phyloP scores from a whole-genome alignment of 768 basidiomycete species.

The Agaricus bisporus region DNA sequence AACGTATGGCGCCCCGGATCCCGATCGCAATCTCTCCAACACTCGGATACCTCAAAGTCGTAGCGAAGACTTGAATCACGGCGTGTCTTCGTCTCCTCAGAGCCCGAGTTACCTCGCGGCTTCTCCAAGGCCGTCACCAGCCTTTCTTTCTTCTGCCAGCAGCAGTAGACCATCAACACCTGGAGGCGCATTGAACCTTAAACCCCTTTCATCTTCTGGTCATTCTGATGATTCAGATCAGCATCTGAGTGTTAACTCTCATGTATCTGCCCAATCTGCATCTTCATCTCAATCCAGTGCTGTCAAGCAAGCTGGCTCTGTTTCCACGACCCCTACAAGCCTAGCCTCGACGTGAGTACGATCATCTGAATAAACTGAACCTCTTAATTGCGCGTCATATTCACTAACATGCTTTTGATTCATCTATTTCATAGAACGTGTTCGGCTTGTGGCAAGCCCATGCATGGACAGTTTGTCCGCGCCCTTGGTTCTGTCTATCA shows the following conservation, averaged over 20 bases:
- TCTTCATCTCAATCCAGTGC: constrained; percentile 35
- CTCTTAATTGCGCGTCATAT: constrained; percentile 9
- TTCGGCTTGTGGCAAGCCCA: constrained; percentile 69
- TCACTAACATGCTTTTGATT: constrained; percentile 22
- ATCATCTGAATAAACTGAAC: constrained; percentile 4
- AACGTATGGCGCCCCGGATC: constrained; percentile 51
- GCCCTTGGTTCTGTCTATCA: constrained; percentile 93
- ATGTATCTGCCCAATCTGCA: constrained; percentile 50
- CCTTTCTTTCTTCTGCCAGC: constrained; percentile 37
- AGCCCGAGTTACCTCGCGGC: constrained; percentile 16
- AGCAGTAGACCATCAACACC: constrained; percentile 52
- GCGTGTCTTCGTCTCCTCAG: constrained; percentile 22
- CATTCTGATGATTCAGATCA: constrained; percentile 43
- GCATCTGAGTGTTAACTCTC: constrained; percentile 40
- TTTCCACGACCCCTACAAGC: constrained; percentile 51
- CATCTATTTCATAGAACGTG: constrained; percentile 47
- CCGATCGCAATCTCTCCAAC: constrained; percentile 42
- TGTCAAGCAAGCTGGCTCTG: constrained; percentile 35
- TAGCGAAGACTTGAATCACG: constrained; percentile 71
- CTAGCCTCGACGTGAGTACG: constrained; percentile 54
- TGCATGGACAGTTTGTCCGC: constrained; percentile 95
- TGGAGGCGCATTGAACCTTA: constrained; percentile 39
- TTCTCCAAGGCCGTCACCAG: constrained; percentile 38
- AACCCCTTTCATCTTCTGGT: constrained; percentile 48
- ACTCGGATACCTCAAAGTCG: constrained; percentile 42